A percentile compares a stretch with the other conserved stretches of the same genome.
These are phyloP conservation scores for Ascosphaera apis DNA, from an alignment of 2,329 filamentous ascomycete species.

Conservation along the genomic window DNA sequence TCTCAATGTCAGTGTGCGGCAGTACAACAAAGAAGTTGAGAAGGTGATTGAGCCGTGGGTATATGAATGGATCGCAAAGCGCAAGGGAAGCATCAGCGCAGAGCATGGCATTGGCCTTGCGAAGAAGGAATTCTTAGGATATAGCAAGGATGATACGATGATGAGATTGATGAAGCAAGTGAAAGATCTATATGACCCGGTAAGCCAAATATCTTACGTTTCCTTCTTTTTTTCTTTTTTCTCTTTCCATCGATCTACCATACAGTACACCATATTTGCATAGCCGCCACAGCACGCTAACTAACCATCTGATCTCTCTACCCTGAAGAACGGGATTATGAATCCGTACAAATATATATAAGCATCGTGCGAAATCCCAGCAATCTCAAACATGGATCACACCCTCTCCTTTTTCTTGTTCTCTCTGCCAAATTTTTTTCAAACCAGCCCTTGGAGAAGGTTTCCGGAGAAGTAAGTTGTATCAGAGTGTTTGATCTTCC, in stretches of 20 bases:
- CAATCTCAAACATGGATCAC: too few species aligned
- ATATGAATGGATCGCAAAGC: constrained; percentile 84
- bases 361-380: too few species aligned
- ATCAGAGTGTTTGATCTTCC: too few species aligned
- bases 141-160: constrained; percentile 74
- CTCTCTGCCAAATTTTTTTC: too few species aligned
- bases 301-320: too few species aligned
- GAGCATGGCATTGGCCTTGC: constrained; percentile 86
- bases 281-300: neutral
- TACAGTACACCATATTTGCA: constrained; percentile 7
- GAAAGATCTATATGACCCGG: constrained; percentile 83
- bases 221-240: neutral
- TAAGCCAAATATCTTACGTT: constrained; percentile 25
- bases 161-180: constrained; percentile 83
- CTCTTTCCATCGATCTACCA: constrained; percentile 2
- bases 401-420: too few species aligned
- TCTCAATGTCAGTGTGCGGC: constrained; percentile 62
- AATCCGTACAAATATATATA: constrained; percentile 93
- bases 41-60: constrained; percentile 78
- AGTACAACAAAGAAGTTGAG: constrained; percentile 75
- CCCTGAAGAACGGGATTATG: constrained; percentile 73
- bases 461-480: too few species aligned
- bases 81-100: constrained; percentile 81
- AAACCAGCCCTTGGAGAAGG: too few species aligned
- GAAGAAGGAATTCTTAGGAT: constrained; percentile 89